Percentiles rank a stretch among this genome's conserved stretches.
phyloP scores from a whole-genome alignment of 2,329 filamentous ascomycete species.

The Hirsutella minnesotensis region DNA sequence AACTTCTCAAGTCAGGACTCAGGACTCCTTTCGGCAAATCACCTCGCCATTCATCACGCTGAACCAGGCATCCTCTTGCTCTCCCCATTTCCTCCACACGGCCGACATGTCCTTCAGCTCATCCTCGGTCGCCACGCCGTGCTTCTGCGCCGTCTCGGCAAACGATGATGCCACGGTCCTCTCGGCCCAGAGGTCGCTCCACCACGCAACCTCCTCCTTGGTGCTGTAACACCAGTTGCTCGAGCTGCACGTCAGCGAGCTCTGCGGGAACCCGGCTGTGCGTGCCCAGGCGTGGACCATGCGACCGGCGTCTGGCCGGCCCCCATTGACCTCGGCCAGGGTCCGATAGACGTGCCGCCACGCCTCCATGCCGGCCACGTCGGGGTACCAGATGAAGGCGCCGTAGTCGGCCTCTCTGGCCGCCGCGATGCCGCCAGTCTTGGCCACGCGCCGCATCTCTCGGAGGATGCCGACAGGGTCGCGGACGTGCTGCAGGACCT shows the following conservation, averaged over 20 bases:
- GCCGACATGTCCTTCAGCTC: slow-evolving; percentile 6
- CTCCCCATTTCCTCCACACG: slow-evolving; percentile 5
- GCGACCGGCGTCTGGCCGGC: slow-evolving; percentile 10
- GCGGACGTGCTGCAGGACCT: slow-evolving; percentile 27
- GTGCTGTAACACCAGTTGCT: slow-evolving; percentile 12
- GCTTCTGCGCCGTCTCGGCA: slow-evolving; percentile 7
- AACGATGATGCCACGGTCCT: slow-evolving; percentile 9
- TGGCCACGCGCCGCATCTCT: slow-evolving; percentile 28
- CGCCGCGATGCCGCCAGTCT: slow-evolving; percentile 26
- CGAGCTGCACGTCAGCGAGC: slow-evolving; percentile 6
- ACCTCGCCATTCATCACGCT: slow-evolving; percentile 6
- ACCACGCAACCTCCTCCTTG: slow-evolving; percentile 9
- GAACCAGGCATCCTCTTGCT: slow-evolving; percentile 8
- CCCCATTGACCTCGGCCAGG: slow-evolving; percentile 8
- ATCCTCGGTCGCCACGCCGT: slow-evolving; percentile 9
- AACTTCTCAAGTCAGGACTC: too few species aligned
- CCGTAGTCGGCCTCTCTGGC: slow-evolving; percentile 13
- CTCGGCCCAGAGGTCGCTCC: slow-evolving; percentile 11
- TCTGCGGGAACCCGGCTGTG: slow-evolving; percentile 8
- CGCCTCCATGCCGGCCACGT: slow-evolving; percentile 7
- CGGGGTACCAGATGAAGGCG: slow-evolving; percentile 12
- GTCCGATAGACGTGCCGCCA: slow-evolving; percentile 9
- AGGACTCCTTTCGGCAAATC: slow-evolving; percentile 6
- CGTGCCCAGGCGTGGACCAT: slow-evolving; percentile 12
- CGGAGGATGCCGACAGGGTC: slow-evolving; percentile 18